Base-by-base conservation (phyloP, 495 filamentous ascomycete species). In the Cetradonia linearis region DNA sequence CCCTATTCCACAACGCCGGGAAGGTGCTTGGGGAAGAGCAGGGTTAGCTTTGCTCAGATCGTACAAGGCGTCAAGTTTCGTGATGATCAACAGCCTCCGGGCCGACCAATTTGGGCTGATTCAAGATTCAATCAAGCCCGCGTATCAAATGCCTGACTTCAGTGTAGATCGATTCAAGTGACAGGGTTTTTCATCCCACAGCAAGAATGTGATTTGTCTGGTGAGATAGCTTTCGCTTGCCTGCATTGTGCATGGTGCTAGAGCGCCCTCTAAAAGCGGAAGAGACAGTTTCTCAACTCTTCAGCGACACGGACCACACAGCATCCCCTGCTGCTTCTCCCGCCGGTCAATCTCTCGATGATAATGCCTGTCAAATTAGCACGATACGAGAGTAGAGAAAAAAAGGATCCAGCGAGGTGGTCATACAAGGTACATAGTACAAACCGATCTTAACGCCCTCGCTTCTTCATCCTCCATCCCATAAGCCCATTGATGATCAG, bases 101-200 rank as follows among this genome's bases (percentile, higher is more conserved):
- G 38, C 59, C 59, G 59, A 61, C 59, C 59, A 61, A 55, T 61
- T 59, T 47, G 58, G 56, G 59, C 59, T 61, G 50, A 47, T 42
- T 61, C 23, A 54, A 54, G 50, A 54, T 54, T 54, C 14, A 23
- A 54, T 23, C 50, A 61, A 55, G 59, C 59, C 59, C 59, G 42
- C 59, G 59, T 61, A 61, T 61, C 59, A 61, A 55, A 34, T 34
- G 37, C 36, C 52, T 27, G 25, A 7, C 20, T 36, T 42, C 50
- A 46, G 42, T 61, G 59, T 61, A 42, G 59, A 61, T 61, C 59
- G 40, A 61, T 40, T 55, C 8, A 9, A 27, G 3, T n/a, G 52
- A 48, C 59, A 55, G 18, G 59, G 42, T 40, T 25, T n/a, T n/a
- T 6, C 31, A 31, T 14, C 18, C 14, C 31, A 54, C 11, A n/a